These are phyloP conservation scores for Ampelomyces quisqualis DNA, from an alignment of 2,329 filamentous ascomycete species.

Conservation along the genomic window DNA sequence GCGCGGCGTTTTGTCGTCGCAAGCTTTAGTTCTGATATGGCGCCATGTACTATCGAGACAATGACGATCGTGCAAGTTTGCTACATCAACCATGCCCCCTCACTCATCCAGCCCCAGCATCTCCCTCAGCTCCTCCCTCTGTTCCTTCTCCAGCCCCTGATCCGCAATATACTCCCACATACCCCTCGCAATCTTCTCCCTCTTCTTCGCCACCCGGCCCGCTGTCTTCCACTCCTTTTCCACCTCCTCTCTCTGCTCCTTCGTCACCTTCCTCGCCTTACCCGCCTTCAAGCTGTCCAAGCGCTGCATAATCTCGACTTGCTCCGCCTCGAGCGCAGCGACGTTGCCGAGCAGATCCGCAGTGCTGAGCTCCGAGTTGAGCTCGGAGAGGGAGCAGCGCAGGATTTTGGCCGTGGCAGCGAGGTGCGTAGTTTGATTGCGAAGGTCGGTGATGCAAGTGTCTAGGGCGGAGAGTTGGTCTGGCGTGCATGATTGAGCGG, in stretches of 20 bases:
- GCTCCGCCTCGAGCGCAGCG: conserved; percentile 48
- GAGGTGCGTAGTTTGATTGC: conserved; percentile 48
- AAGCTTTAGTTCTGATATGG: too few relatives aligned
- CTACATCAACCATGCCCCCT: neutral
- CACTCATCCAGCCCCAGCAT: conserved; percentile 41
- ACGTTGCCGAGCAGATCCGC: conserved; percentile 52
- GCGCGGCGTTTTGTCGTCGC: conserved; percentile 3
- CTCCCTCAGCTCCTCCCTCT: conserved; percentile 54
- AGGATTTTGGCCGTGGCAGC: conserved; percentile 52
- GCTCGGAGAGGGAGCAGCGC: conserved; percentile 49
- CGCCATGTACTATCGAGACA: too few relatives aligned
- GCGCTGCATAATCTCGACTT: conserved; percentile 43
- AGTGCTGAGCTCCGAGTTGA: conserved; percentile 54
- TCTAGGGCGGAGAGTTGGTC: conserved; percentile 55
- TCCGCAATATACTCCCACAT: conserved; percentile 55
- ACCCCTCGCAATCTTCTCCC: conserved; percentile 53
- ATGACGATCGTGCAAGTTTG: too few relatives aligned
- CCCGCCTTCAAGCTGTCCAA: conserved; percentile 47
- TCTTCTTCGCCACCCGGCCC: conserved; percentile 39
- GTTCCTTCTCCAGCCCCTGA: conserved; percentile 50
- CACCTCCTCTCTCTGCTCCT: conserved; percentile 51
- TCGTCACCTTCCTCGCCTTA: conserved; percentile 49
- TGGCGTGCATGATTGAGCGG: conserved; percentile 50
- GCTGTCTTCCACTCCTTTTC: conserved; percentile 52
- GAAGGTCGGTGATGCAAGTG: conserved; percentile 50